phyloP scores from a whole-genome alignment of 768 basidiomycete species.

The Pisolithus orientalis region DNA sequence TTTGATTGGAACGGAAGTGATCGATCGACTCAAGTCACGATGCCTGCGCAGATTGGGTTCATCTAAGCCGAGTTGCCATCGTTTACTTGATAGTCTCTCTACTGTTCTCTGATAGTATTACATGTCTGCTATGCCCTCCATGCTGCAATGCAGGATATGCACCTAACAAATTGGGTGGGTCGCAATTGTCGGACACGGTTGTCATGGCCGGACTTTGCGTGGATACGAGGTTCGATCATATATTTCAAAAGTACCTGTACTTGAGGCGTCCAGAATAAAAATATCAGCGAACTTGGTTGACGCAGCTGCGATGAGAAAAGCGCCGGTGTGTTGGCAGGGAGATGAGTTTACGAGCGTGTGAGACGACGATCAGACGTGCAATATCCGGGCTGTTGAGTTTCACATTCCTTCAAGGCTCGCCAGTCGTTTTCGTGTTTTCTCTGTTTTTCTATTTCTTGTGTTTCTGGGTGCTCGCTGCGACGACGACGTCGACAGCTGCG shows the following conservation, averaged over 20 bases:
- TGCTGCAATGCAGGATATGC: conserved; percentile 9
- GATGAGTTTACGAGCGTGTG: not conserved
- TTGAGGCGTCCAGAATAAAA: too few species aligned
- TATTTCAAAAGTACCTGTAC: too few species aligned
- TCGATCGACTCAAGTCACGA: conserved; percentile 1
- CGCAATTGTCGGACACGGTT: too few species aligned
- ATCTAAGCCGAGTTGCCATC: conserved; percentile 46
- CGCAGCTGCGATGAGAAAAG: too few species aligned
- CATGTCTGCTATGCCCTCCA: conserved; percentile 3
- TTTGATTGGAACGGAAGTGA: not conserved
- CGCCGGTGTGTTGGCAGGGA: not conserved
- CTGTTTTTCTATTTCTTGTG: not conserved
- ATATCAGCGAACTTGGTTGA: too few species aligned
- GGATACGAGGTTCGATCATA: not conserved
- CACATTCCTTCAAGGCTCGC: conserved; percentile 1
- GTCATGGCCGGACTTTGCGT: not conserved
- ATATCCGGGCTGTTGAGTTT: not conserved
- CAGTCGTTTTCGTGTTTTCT: conserved; percentile 9
- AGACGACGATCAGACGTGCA: not conserved
- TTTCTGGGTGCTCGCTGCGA: conserved; percentile 2
- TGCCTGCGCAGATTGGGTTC: conserved; percentile 72
- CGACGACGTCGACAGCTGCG: conserved; percentile 10
- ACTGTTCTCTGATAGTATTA: not conserved
- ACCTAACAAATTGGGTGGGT: not conserved
- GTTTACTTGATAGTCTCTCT: not conserved